Evolutionary conservation across 2,329 filamentous ascomycete genomes (phyloP).

Genomic region (Alternaria sp.): DNA sequence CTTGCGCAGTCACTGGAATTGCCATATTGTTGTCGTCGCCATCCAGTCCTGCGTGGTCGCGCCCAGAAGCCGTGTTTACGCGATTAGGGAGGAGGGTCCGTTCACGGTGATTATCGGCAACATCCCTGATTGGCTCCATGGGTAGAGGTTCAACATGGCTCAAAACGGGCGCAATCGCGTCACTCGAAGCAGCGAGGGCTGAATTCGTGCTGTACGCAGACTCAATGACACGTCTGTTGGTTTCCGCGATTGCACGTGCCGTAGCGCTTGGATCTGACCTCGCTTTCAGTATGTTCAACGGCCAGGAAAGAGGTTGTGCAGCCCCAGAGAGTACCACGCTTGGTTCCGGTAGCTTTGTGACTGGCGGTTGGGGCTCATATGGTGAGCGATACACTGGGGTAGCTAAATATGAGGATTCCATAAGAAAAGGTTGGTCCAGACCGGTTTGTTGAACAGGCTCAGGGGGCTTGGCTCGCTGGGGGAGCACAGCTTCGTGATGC

Average conservation of each 20-base stretch:
- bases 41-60: constrained; percentile 1
- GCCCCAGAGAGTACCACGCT: background rate
- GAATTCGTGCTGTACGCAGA: background rate
- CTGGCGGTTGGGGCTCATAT: background rate
- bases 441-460: background rate
- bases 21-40: background rate
- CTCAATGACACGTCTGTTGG: background rate
- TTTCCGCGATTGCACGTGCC: background rate
- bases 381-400: background rate
- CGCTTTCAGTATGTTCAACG: background rate
- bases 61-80: constrained; percentile 11
- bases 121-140: constrained; percentile 13
- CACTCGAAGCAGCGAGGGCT: background rate
- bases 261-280: background rate
- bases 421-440: background rate
- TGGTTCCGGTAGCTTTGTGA: background rate
- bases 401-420: background rate
- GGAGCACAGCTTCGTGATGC: background rate
- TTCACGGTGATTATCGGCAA: constrained; percentile 16
- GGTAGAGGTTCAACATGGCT: background rate
- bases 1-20: background rate
- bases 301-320: background rate
- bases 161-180: background rate
- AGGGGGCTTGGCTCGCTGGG: background rate
- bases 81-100: constrained; percentile 18